Conservation (phyloP, 495 filamentous ascomycete species). For the Penicillium cosmopolitanum region DNA sequence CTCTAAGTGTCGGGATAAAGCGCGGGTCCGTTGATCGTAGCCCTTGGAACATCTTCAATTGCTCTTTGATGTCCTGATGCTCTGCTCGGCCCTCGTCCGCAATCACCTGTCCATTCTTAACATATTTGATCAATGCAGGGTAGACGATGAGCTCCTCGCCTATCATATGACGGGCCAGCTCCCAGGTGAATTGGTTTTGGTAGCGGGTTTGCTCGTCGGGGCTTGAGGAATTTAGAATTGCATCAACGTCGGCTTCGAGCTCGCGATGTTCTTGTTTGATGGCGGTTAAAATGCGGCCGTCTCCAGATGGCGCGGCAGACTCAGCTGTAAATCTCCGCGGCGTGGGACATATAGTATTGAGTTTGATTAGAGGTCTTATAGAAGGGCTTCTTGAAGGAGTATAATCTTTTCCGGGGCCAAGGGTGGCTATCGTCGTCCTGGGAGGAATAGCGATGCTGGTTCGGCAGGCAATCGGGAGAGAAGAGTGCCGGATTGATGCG, state of each 20-base stretch:
- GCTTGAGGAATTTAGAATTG: conserved; percentile 53
- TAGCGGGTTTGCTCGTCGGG: conserved; percentile 54
- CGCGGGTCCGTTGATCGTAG: conserved; percentile 44
- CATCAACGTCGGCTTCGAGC: conserved; percentile 57
- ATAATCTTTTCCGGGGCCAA: conserved; percentile 7
- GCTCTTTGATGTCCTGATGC: conserved; percentile 63
- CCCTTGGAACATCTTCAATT: conserved; percentile 61
- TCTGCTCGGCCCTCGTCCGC: conserved; percentile 58
- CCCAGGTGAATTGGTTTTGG: conserved; percentile 70
- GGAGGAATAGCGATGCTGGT: not conserved
- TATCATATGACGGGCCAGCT: conserved; percentile 63
- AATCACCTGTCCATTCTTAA: conserved; percentile 52
- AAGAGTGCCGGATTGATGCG: not conserved
- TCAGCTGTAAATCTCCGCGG: conserved; percentile 16
- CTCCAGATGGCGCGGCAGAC: conserved; percentile 8
- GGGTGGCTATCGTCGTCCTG: conserved; percentile 8
- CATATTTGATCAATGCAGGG: conserved; percentile 61
- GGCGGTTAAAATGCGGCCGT: conserved; percentile 47
- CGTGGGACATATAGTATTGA: conserved; percentile 13
- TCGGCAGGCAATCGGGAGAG: not conserved
- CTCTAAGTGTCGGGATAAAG: conserved; percentile 55
- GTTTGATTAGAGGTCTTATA: not conserved
- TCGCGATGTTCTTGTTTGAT: conserved; percentile 65
- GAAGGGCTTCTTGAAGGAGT: not conserved
- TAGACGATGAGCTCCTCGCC: conserved; percentile 69